Base-by-base conservation (phyloP, 768 basidiomycete species). In the Candolleomyces efflorescens region DNA sequence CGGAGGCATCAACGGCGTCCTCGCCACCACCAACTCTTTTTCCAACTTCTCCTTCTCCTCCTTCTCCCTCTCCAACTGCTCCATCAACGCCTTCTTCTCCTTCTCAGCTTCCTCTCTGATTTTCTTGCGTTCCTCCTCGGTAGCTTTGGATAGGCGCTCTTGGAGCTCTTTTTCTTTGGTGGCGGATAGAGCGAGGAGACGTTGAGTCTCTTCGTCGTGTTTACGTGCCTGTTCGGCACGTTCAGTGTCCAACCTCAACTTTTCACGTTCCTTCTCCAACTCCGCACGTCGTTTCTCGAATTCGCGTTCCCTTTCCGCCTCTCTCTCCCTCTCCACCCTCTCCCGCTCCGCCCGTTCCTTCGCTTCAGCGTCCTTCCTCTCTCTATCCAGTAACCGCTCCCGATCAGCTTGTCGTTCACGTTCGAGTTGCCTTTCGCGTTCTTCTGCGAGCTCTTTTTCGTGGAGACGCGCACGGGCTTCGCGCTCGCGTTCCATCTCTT, bases 41-140 rank as follows among this genome's bases (percentile, higher is more conserved):
- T 58, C 26, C 41, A 45, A 18, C 56, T 23, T 53, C 51, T 53
- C 27, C n/a, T 20, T 47, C 55, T 47, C 45, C 41, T 56, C 55
- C 18, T 41, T 56, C 46, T 47, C 45, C 46, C 48, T 56, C 26
- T 49, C 23, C 12, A 53, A 36, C 37, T 12, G 13, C 12, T 32
- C 46, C 9, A 26, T 32, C 6, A 44, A 22, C 6, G 45, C 55
- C 20, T 49, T 36, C 32, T 49, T 37, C 27, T 32, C 27, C 9
- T 48, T 27, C 5, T 48, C 47, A 43, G 41, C 41, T 43, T 43
- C 41, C 41, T 43, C 41, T 18, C 27, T 27, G 27, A 27, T 3
- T 12, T 43, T 43, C 32, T 12, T 18, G 23, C 41, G 27, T 27
- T 27, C 27, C 27, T 27, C 27, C 27, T 27, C 27, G 27, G 27